Base-by-base conservation (phyloP, 441 rosid species). In the Capsella rubella region DNA sequence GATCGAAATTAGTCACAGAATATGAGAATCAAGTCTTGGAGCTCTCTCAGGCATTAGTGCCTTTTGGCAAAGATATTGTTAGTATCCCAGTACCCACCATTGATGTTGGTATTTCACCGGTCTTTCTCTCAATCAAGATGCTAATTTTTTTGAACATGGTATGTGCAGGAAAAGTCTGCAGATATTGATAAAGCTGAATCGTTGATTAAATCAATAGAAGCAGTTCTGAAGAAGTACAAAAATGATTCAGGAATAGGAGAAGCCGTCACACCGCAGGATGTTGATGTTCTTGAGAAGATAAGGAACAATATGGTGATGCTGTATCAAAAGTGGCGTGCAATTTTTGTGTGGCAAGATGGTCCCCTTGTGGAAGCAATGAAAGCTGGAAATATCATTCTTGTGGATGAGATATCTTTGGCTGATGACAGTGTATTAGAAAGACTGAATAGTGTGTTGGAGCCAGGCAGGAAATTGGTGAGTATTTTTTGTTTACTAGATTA, bases 361-460 rank as follows among this genome's bases (percentile, higher is more conserved):
- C 97, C 99, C 75, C 96, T 96, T 64, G 96, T 96, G 78, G 86
- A 87, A 77, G 90, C 98, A 34, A 96, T 96, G 99, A 91, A 81
- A 85, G 82, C 87, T 72, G 97, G 99, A 66, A 87, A 91, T 82
- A 80, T 96, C 21, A 81, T 96, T 82, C 97, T 96, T 56, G 81
- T 89, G 66, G 99, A 96, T 90, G 99, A 96, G 84, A 93, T 96
- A 82, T 96, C 99, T 47, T 78, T 96, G 89, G 98, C 99, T 76
- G 98, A 96, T 89, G 99, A 96, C 78, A 93, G 99, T 65, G 98
- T 96, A 1, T 80, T 96, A 69, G 99, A 96, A 80, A 88, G 99
- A 73, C 80, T 93, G 82, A 96, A 96, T 61, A 96, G 99, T 82
- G 97, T 96, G 67, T 80, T 96, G 84, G 99, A 96, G 87, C 87